phyloP scores from a whole-genome alignment of 441 rosid species.

The Erodium chrysanthum region DNA sequence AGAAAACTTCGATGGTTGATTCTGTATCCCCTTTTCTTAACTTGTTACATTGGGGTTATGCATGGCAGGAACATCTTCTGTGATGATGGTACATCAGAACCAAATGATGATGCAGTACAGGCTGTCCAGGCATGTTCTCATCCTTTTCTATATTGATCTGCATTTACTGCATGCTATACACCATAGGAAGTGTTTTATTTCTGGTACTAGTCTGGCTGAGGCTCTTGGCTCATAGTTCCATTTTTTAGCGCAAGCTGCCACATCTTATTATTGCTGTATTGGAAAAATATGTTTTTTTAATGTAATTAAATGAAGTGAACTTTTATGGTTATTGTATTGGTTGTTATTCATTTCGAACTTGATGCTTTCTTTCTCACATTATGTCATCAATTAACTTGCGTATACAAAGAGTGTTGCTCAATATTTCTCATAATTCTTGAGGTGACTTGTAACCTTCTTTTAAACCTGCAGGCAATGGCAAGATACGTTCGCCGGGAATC shows the following conservation, averaged over 20 bases:
- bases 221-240: neutral
- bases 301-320: neutral
- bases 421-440: neutral
- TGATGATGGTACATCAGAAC: constrained; percentile 67
- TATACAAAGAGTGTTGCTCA: neutral
- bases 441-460: neutral
- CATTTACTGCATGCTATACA: neutral
- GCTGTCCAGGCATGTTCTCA: constrained; percentile 60
- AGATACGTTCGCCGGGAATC: constrained; percentile 78
- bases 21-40: constrained; percentile 13
- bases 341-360: neutral
- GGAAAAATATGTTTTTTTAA: neutral
- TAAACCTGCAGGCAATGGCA: constrained; percentile 66
- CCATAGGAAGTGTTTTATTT: neutral
- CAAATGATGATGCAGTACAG: constrained; percentile 41
- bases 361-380: neutral
- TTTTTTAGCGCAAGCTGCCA: neutral
- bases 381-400: neutral
- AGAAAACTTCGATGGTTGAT: constrained; percentile 3
- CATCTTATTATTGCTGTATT: too few species aligned
- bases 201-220: neutral
- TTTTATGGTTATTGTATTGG: neutral
- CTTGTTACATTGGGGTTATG: constrained; percentile 13
- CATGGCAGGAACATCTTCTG: constrained; percentile 74
- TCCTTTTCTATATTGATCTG: constrained; percentile 20